These are phyloP conservation scores for Yamadazyma siamensis DNA, from an alignment of 1,139 yeast species.

Conservation along the genomic window DNA sequence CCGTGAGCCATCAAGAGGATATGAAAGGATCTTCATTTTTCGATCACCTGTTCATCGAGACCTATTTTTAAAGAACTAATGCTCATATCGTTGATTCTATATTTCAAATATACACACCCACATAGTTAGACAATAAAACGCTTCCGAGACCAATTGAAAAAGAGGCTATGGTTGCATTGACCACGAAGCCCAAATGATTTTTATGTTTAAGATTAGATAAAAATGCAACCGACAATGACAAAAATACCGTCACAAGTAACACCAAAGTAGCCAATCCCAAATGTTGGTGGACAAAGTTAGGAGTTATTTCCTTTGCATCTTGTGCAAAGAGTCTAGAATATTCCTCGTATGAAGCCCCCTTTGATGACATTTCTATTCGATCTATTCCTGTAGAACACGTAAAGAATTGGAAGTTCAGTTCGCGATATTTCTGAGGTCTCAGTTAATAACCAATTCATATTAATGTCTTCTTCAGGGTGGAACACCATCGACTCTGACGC, in stretches of 20 bases:
- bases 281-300: constrained; percentile 13
- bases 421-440: neutral
- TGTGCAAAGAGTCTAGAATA: constrained; percentile 20
- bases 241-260: constrained; percentile 30
- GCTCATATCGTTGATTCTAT: neutral
- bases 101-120: constrained; percentile 39
- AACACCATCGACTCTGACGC: constrained; percentile 73
- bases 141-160: constrained; percentile 37
- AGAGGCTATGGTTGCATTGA: constrained; percentile 36
- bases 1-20: too few species aligned
- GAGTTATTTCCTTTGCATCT: constrained; percentile 25
- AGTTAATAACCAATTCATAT: neutral
- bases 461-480: constrained; percentile 43
- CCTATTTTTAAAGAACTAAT: too few species aligned
- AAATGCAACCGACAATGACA: constrained; percentile 34
- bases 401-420: neutral
- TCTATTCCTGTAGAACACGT: too few species aligned
- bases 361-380: constrained; percentile 21
- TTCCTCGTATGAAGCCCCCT: constrained; percentile 32
- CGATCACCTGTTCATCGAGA: neutral
- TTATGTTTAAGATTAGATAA: constrained; percentile 34
- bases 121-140: constrained; percentile 37
- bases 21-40: too few species aligned
- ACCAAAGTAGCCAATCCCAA: constrained; percentile 17
- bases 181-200: constrained; percentile 23